A percentile compares a stretch with the other conserved stretches of the same genome.
Evolutionary conservation across 177 flowering plant genomes (phyloP).

Genomic region (Telopea speciosissima): DNA sequence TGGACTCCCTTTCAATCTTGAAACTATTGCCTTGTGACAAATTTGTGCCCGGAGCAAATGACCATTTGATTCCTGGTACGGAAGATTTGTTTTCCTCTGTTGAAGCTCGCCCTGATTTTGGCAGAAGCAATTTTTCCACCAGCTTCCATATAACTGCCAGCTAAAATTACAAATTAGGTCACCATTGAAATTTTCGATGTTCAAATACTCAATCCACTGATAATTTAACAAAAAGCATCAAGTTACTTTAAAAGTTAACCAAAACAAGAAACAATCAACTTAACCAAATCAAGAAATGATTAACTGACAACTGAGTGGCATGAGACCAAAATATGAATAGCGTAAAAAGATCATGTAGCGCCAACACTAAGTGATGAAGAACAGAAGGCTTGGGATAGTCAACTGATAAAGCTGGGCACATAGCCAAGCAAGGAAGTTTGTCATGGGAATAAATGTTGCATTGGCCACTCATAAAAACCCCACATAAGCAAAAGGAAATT

Average conservation of each 20-base stretch:
- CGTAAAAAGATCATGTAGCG: too few species aligned
- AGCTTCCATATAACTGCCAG: conserved; percentile 95
- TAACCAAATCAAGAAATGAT: too few species aligned
- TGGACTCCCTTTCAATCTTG: conserved; percentile 60
- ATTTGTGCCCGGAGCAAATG: conserved; percentile 71
- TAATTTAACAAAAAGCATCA: too few species aligned
- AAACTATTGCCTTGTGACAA: conserved; percentile 44
- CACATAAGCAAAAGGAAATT: neutral
- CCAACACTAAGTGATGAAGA: too few species aligned
- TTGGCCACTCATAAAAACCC: neutral
- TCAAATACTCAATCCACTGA: too few species aligned
- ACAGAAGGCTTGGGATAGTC: neutral
- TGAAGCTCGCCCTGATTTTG: conserved; percentile 38
- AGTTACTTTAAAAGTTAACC: too few species aligned
- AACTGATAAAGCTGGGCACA: neutral
- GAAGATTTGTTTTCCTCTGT: conserved; percentile 42
- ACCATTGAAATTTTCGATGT: neutral
- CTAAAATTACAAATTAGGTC: conserved; percentile 55
- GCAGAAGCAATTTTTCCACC: conserved; percentile 56
- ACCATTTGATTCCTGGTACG: conserved; percentile 57
- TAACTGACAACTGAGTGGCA: too few species aligned
- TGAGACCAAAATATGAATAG: too few species aligned
- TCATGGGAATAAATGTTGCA: neutral
- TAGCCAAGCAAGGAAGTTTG: neutral
- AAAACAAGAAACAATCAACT: too few species aligned